These are phyloP conservation scores for Lithospermum erythrorhizon DNA, from an alignment of 257 asterid genomes.

Conservation along the genomic window DNA sequence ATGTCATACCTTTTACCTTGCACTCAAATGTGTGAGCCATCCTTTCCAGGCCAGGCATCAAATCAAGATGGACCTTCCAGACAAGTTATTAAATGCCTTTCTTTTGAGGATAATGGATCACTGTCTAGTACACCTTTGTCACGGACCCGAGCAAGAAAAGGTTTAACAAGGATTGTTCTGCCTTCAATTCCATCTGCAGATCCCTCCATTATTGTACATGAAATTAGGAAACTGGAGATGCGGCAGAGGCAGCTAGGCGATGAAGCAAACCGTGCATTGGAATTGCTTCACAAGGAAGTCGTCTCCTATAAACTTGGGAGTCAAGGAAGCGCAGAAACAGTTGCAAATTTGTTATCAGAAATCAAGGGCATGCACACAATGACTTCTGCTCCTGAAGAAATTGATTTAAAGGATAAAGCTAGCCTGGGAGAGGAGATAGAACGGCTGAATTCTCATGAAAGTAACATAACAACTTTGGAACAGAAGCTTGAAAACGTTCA, in stretches of 20 bases:
- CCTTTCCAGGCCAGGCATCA: slow-evolving; percentile 56
- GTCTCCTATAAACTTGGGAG: slow-evolving; percentile 64
- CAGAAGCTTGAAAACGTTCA: slow-evolving; percentile 82
- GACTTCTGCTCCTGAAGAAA: slow-evolving; percentile 34
- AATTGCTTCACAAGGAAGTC: slow-evolving; percentile 88
- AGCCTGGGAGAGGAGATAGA: slow-evolving; percentile 85
- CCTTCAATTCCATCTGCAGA: slow-evolving; percentile 41
- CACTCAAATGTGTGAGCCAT: not conserved
- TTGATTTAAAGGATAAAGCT: slow-evolving; percentile 46
- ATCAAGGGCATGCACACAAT: slow-evolving; percentile 59
- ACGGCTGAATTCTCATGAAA: slow-evolving; percentile 63
- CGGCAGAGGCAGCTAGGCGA: slow-evolving; percentile 88
- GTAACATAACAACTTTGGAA: slow-evolving; percentile 51
- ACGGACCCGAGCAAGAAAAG: slow-evolving; percentile 29
- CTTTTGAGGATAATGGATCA: slow-evolving; percentile 38
- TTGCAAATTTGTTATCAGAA: slow-evolving; percentile 74
- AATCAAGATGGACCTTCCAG: slow-evolving; percentile 53
- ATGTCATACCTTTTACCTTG: not conserved
- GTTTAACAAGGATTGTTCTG: slow-evolving; percentile 21
- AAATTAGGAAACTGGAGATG: slow-evolving; percentile 80
- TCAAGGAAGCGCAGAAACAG: slow-evolving; percentile 53
- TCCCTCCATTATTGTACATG: slow-evolving; percentile 46
- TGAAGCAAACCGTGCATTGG: slow-evolving; percentile 87
- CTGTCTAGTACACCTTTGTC: slow-evolving; percentile 22
- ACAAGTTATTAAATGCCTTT: slow-evolving; percentile 66